phyloP scores from a whole-genome alignment of 1,284 basidiomycete genomes.

The Leucoagaricus sp. region DNA sequence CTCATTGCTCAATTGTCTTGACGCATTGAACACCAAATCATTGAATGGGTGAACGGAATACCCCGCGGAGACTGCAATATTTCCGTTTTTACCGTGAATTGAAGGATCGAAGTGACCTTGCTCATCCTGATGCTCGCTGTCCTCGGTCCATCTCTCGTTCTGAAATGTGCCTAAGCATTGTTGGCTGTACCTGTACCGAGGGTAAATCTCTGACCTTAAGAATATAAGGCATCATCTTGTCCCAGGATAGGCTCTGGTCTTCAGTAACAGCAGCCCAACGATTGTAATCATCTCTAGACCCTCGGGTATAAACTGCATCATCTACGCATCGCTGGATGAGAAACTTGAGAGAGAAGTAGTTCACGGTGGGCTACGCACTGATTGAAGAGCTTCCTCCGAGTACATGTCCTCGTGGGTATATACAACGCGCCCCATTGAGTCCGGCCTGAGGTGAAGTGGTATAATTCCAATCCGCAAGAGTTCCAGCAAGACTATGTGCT shows the following conservation, averaged over 20 bases:
- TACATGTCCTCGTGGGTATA: conserved; percentile 25
- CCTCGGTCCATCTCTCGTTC: conserved; percentile 5
- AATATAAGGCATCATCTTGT: conserved; percentile 7
- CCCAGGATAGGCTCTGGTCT: conserved; percentile 1
- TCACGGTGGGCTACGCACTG: conserved; percentile 22
- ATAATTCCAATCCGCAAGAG: conserved; percentile 31
- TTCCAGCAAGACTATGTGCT: not conserved
- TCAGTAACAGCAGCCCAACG: conserved; percentile 19
- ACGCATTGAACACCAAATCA: conserved; percentile 9
- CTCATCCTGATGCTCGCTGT: not conserved
- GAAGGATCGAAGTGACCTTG: conserved; percentile 7
- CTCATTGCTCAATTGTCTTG: conserved; percentile 19
- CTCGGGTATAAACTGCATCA: conserved; percentile 26
- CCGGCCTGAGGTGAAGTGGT: conserved; percentile 27
- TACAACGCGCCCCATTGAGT: conserved; percentile 20
- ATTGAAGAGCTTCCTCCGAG: conserved; percentile 30
- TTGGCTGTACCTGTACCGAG: not conserved
- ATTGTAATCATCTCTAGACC: conserved; percentile 30
- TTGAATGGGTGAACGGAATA: conserved; percentile 11
- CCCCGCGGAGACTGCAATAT: not conserved
- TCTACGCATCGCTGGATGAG: no score
- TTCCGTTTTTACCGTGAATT: not conserved
- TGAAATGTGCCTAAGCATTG: not conserved
- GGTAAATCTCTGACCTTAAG: conserved; percentile 2
- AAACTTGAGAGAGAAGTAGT: no score